phyloP scores from a whole-genome alignment of 1,284 basidiomycete genomes.

The Ceratorhiza oryzae-sativae region DNA sequence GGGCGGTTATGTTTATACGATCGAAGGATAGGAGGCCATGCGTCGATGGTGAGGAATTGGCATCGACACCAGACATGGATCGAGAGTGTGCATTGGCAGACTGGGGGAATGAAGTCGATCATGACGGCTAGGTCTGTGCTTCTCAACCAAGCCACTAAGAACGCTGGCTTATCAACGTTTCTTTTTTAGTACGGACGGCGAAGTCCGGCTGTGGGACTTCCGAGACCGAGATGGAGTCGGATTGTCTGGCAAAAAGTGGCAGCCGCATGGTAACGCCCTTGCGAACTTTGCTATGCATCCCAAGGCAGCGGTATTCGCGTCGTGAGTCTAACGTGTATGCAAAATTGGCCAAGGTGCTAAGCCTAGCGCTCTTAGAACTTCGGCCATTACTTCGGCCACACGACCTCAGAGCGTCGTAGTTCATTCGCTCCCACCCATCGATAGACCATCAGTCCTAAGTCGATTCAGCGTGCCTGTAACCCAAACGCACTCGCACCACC shows the following conservation, averaged over 20 bases:
- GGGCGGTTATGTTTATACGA: constrained; percentile 93
- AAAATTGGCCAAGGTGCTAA: constrained; percentile 1
- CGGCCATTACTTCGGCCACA: constrained; percentile 63
- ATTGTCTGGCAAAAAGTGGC: constrained; percentile 60
- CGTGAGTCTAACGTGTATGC: constrained; percentile 61
- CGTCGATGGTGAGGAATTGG: constrained; percentile 83
- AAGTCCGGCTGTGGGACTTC: constrained; percentile 92
- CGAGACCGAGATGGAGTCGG: constrained; percentile 70
- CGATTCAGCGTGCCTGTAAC: constrained; percentile 61
- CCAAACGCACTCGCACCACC: constrained; percentile 60
- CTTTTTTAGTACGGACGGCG: constrained; percentile 79
- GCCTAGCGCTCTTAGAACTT: constrained; percentile 57
- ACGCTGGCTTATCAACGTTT: constrained; percentile 15
- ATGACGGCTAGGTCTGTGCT: constrained; percentile 83
- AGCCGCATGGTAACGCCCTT: constrained; percentile 74
- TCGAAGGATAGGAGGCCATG: constrained; percentile 80
- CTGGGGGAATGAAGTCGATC: constrained; percentile 74
- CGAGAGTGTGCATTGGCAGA: constrained; percentile 89
- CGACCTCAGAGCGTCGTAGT: constrained; percentile 68
- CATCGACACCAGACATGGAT: constrained; percentile 90
- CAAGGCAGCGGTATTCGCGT: constrained; percentile 84
- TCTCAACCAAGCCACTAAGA: constrained; percentile 14
- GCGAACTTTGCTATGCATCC: constrained; percentile 89
- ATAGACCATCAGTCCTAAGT: constrained; percentile 45
- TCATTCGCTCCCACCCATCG: constrained; percentile 56